These are phyloP conservation scores for Mrakia hoshinonis DNA, from an alignment of 768 basidiomycete species.

Conservation along the genomic window DNA sequence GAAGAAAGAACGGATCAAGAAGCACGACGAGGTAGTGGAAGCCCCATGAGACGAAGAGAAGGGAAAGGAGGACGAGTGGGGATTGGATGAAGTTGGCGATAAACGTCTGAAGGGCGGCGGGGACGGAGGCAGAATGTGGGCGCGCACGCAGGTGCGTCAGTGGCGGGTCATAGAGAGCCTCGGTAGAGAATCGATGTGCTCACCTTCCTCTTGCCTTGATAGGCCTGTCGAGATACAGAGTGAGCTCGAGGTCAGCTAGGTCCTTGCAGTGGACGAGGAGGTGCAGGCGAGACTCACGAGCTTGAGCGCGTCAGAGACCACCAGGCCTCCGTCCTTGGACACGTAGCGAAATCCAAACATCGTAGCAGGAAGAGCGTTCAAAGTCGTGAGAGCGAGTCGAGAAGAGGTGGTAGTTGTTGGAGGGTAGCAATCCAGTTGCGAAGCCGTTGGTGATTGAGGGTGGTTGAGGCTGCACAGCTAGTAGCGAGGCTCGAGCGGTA, in stretches of 20 bases:
- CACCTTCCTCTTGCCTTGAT: conserved; percentile 6
- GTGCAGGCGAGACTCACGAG: neutral
- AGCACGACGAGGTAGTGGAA: conserved; percentile 1
- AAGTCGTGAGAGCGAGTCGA: neutral
- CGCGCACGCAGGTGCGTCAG: neutral
- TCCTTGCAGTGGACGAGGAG: neutral
- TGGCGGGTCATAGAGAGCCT: neutral
- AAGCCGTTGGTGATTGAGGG: too few relatives aligned
- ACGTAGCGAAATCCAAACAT: too few relatives aligned
- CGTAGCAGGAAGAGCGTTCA: neutral
- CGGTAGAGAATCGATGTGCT: neutral
- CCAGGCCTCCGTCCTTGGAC: neutral
- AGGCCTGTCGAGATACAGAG: conserved; percentile 6
- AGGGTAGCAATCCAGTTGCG: too few relatives aligned
- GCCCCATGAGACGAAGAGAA: conserved; percentile 11
- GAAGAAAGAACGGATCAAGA: conserved; percentile 5
- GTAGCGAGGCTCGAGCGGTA: too few relatives aligned
- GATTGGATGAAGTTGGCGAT: conserved; percentile 23
- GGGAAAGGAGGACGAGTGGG: conserved; percentile 16
- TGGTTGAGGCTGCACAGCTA: too few relatives aligned
- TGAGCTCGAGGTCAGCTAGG: neutral
- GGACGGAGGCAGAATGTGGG: neutral
- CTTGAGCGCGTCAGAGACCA: neutral
- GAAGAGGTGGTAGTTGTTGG: neutral
- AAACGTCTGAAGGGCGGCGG: neutral